phyloP scores from a whole-genome alignment of 2,329 filamentous ascomycete species.

The Epichloe sp. region DNA sequence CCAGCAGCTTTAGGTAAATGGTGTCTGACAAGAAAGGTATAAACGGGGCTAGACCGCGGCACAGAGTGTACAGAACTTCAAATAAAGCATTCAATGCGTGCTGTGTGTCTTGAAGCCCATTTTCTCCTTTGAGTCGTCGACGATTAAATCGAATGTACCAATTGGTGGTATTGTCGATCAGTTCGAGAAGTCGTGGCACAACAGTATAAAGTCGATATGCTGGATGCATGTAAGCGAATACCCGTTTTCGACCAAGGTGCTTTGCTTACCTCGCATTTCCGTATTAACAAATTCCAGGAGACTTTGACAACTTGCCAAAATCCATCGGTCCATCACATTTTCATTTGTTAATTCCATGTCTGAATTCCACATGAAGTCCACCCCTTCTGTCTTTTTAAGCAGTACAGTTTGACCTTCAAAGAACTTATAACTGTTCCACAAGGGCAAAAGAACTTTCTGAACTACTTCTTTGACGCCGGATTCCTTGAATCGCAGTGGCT shows the following conservation, averaged over 20 bases:
- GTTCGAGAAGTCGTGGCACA: conserved; percentile 65
- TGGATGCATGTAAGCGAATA: conserved; percentile 9
- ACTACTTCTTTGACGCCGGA: conserved; percentile 88
- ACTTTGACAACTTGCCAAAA: conserved; percentile 83
- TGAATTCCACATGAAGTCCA: conserved; percentile 70
- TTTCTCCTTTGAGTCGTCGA: conserved; percentile 79
- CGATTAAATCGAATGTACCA: conserved; percentile 97
- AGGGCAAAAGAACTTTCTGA: conserved; percentile 73
- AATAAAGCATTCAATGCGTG: conserved; percentile 91
- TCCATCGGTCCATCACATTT: conserved; percentile 96
- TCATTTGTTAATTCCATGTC: conserved; percentile 60
- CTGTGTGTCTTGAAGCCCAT: conserved; percentile 71
- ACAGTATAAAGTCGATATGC: conserved; percentile 80
- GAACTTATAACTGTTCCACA: conserved; percentile 97
- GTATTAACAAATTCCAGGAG: conserved; percentile 82
- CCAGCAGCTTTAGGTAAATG: conserved; percentile 75
- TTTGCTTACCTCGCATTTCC: conserved; percentile 64
- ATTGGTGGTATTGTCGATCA: conserved; percentile 95
- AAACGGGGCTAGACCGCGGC: conserved; percentile 81
- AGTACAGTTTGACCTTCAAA: conserved; percentile 80
- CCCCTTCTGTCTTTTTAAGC: conserved; percentile 69
- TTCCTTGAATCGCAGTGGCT: conserved; percentile 86
- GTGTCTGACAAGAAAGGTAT: conserved; percentile 91
- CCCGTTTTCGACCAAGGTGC: background rate
- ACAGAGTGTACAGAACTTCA: conserved; percentile 81